Percentiles rank a stretch among this genome's conserved stretches.
Evolutionary conservation across 495 filamentous ascomycete species (phyloP).

Genomic region (Tuber indicum): DNA sequence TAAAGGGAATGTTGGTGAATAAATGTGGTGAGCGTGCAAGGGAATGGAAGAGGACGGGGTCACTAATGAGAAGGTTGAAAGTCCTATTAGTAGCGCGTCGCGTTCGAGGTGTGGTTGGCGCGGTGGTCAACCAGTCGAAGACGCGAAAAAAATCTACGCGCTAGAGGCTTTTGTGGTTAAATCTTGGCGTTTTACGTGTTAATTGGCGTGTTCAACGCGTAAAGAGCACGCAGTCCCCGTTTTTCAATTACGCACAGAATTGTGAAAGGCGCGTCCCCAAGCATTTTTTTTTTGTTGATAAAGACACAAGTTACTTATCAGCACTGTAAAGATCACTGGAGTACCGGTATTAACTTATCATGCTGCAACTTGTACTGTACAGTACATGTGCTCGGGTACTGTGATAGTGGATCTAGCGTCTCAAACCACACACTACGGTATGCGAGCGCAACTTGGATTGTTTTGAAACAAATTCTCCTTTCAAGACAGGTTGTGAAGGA

Average conservation of each 20-base stretch:
- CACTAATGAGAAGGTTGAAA: conserved; percentile 3
- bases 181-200: neutral
- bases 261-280: neutral
- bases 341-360: too few species aligned
- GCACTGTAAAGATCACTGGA: too few species aligned
- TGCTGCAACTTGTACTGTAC: neutral
- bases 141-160: neutral
- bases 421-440: neutral
- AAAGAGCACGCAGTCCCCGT: neutral
- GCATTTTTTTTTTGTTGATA: neutral
- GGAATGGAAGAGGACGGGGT: neutral
- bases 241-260: neutral
- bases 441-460: neutral
- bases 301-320: neutral
- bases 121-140: neutral
- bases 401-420: neutral
- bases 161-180: neutral
- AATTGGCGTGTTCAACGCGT: neutral
- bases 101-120: neutral
- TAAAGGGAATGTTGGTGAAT: neutral
- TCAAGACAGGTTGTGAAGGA: neutral
- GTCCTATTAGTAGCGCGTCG: neutral
- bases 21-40: neutral
- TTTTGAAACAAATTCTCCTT: neutral
- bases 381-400: neutral